Percentiles rank a stretch among this genome's conserved stretches.
phyloP scores from a whole-genome alignment of 352 stramenopile genomes.

The Pythium aquatile region DNA sequence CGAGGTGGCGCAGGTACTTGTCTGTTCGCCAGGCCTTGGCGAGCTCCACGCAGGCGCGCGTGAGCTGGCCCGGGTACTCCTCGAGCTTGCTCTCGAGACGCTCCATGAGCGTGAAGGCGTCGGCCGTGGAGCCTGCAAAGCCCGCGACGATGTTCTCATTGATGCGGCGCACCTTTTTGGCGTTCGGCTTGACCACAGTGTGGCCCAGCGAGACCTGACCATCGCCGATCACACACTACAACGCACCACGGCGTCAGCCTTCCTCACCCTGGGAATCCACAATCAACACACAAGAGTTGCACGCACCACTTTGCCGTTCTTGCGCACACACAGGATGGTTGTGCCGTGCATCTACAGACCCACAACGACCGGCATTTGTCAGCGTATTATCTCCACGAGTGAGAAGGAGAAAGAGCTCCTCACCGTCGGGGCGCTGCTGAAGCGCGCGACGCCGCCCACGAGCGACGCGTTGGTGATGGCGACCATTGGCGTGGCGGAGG shows the following conservation, averaged over 20 bases:
- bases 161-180: slow-evolving; percentile 97
- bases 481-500: slow-evolving; percentile 1
- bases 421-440: slow-evolving; percentile 60
- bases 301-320: slow-evolving; percentile 96
- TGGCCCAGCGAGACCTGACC: slow-evolving; percentile 96
- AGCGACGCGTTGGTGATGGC: slow-evolving; percentile 23
- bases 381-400: not conserved
- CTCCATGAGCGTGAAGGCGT: slow-evolving; percentile 98
- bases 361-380: not conserved
- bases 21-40: slow-evolving; percentile 99
- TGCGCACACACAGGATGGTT: slow-evolving; percentile 98
- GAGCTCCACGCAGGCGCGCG: slow-evolving; percentile 96
- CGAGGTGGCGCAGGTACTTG: slow-evolving; percentile 97
- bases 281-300: not conserved
- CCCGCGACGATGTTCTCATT: slow-evolving; percentile 94
- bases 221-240: slow-evolving; percentile 95
- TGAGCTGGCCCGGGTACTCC: slow-evolving; percentile 97
- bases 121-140: slow-evolving; percentile 96
- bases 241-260: not conserved
- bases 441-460: slow-evolving; percentile 33
- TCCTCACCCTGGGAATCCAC: not conserved
- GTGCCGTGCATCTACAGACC: slow-evolving; percentile 90
- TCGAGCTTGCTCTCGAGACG: slow-evolving; percentile 98
- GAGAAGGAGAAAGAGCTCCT: slow-evolving; percentile 3
- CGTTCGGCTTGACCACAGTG: slow-evolving; percentile 97